Evolutionary conservation across 1,139 yeast genomes (phyloP), one percentile per base, ranked within the genome.

Genomic region (Yamadazyma dendronema): DNA sequence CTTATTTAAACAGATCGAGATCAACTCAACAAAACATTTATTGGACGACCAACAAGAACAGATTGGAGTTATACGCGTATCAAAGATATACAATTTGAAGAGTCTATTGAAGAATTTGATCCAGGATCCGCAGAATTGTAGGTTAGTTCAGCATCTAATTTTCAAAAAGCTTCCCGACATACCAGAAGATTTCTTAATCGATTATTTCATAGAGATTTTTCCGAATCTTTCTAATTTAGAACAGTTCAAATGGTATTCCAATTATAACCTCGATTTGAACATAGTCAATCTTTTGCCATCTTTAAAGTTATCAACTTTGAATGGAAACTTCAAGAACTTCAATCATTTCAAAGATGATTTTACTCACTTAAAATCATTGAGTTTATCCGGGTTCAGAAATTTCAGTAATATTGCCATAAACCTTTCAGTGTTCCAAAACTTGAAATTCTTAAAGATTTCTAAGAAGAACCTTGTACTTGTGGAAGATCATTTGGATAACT

Each of bases 161-260:
- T 49, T 56, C 31, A 42, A 43, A 13, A 38, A 44, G 8, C 37
- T 58, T 17, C 66, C 67, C 10, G 67, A 61, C 47, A 43, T 61
- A 12, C 59, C 63, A 3, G 64, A 59, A 37, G 47, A 53, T 19
- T 52, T 49, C 28, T 38, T 60, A 14, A 31, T 48, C n/a, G 36
- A 43, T 6, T 46, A 44, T 22, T 43, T 61, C 12, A 30, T 41
- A n/a, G 13, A 31, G 3, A 42, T 50, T 5, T 42, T 60, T 27
- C 61, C 61, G 1, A 28, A 43, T 7, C 49, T 61, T 37, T 29
- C 17, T 1, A 53, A 51, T 35, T 44, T 61, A 30, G 37, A 33
- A 5, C 50, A 49, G 17, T 53, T 61, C 31, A 44, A 49, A 29
- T 61, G 65, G 66, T 48, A 48, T 27, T 48, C 49, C 8, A 43